Evolutionary conservation across 176 grass and related monocot species (phyloP).

Genomic region (Eremochloa ophiuroides): DNA sequence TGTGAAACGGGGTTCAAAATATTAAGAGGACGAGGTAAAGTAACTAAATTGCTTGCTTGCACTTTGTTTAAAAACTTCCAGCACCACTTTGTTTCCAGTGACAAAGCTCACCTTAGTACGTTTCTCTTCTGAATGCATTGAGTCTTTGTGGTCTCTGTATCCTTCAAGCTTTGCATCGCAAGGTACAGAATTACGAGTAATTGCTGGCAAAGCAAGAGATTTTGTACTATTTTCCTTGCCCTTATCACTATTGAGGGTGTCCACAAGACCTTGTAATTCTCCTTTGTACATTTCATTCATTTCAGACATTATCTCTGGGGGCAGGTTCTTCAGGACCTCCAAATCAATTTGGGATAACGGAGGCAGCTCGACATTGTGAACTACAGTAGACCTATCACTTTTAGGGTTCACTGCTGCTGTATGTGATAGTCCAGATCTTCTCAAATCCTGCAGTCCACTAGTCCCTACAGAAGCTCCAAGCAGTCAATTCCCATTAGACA

Average conservation of each 20-base stretch:
- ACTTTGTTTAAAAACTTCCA: background rate
- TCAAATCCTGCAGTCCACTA: conserved; percentile 10
- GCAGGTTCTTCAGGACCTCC: conserved; percentile 84
- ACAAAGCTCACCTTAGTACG: conserved; percentile 34
- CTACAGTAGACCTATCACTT: conserved; percentile 45
- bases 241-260: conserved; percentile 14
- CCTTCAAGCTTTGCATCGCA: background rate
- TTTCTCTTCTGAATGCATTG: conserved; percentile 1
- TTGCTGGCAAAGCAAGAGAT: conserved; percentile 16
- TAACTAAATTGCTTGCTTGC: conserved; percentile 7
- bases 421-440: conserved; percentile 18
- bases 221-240: conserved; percentile 32
- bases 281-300: conserved; percentile 87
- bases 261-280: conserved; percentile 58
- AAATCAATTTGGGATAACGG: conserved; percentile 70
- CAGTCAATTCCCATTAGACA: conserved; percentile 2
- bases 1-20: background rate
- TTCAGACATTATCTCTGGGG: conserved; percentile 79
- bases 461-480: conserved; percentile 28
- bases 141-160: conserved; percentile 10
- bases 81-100: background rate
- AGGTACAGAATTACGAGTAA: conserved; percentile 13
- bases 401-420: conserved; percentile 16
- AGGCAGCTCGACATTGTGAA: conserved; percentile 45
- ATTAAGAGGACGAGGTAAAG: conserved; percentile 9